Evolutionary conservation across 2,329 filamentous ascomycete genomes (phyloP).

Genomic region (Colletotrichum acutatum): DNA sequence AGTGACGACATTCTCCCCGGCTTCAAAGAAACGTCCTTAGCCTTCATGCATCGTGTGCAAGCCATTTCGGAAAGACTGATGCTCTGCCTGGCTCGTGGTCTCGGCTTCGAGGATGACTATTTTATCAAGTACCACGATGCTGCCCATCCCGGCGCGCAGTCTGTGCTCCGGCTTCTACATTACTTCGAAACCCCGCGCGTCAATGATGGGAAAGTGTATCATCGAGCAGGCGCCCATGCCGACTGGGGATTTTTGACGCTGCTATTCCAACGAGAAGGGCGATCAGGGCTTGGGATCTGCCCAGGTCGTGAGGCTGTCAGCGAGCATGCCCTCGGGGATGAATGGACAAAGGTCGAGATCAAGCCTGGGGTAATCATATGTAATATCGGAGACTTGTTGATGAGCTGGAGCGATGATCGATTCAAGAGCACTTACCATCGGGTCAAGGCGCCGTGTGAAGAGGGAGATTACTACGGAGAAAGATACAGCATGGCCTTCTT

Average conservation of each 20-base stretch:
- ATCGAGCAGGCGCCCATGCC: slow-evolving; percentile 71
- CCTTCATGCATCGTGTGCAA: slow-evolving; percentile 67
- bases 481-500: slow-evolving; percentile 75
- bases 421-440: slow-evolving; percentile 75
- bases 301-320: slow-evolving; percentile 71
- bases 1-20: slow-evolving; percentile 57
- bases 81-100: slow-evolving; percentile 66
- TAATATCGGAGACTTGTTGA: slow-evolving; percentile 74
- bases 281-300: slow-evolving; percentile 73
- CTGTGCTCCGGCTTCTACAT: slow-evolving; percentile 65
- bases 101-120: slow-evolving; percentile 66
- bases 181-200: slow-evolving; percentile 59
- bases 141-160: slow-evolving; percentile 60
- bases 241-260: slow-evolving; percentile 74
- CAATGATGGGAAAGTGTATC: slow-evolving; percentile 56
- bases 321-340: slow-evolving; percentile 67
- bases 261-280: slow-evolving; percentile 69
- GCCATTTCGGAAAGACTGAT: slow-evolving; percentile 65
- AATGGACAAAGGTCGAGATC: slow-evolving; percentile 72
- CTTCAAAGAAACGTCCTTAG: slow-evolving; percentile 56
- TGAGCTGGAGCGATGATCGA: slow-evolving; percentile 74
- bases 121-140: slow-evolving; percentile 67
- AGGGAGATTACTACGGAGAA: slow-evolving; percentile 66
- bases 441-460: slow-evolving; percentile 69
- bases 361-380: slow-evolving; percentile 66